Conservation (phyloP, 2,329 filamentous ascomycete genomes). For the Penicillium sp. region DNA sequence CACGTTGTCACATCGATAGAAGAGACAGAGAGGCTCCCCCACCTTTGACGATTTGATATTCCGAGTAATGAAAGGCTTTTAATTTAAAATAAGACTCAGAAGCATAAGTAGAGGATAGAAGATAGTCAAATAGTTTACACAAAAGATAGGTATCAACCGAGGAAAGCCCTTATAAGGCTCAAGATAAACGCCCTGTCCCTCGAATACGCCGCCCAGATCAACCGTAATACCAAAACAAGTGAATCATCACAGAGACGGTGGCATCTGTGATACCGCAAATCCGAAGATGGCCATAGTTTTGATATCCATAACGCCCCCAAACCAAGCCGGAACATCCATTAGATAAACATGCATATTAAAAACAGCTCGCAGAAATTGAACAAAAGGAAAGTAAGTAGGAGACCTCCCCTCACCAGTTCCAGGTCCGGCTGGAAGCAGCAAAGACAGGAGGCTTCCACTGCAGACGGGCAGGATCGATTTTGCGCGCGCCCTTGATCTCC, state of each 20-base stretch:
- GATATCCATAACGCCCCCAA: neutral
- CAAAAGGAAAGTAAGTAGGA: neutral
- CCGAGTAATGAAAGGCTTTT: neutral
- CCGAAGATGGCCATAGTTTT: neutral
- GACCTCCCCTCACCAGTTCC: conserved; percentile 75
- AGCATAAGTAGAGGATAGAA: neutral
- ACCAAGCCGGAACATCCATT: neutral
- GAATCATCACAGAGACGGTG: neutral
- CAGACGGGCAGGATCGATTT: conserved; percentile 74
- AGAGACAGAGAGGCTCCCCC: too few relatives aligned
- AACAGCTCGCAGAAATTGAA: neutral
- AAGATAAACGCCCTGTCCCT: neutral
- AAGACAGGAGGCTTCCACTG: conserved; percentile 98
- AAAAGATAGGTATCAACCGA: conserved; percentile 7
- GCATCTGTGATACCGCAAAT: neutral
- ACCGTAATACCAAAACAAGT: neutral
- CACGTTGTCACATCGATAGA: too few relatives aligned
- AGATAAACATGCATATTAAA: neutral
- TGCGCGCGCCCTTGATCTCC: conserved; percentile 69
- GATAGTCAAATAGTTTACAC: neutral
- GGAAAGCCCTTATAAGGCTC: neutral
- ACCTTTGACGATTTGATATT: too few relatives aligned
- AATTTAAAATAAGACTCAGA: neutral
- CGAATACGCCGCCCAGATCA: neutral
- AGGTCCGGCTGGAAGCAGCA: conserved; percentile 82